phyloP scores from a whole-genome alignment of 805 yeast genomes.

The Candida nitratophila region DNA sequence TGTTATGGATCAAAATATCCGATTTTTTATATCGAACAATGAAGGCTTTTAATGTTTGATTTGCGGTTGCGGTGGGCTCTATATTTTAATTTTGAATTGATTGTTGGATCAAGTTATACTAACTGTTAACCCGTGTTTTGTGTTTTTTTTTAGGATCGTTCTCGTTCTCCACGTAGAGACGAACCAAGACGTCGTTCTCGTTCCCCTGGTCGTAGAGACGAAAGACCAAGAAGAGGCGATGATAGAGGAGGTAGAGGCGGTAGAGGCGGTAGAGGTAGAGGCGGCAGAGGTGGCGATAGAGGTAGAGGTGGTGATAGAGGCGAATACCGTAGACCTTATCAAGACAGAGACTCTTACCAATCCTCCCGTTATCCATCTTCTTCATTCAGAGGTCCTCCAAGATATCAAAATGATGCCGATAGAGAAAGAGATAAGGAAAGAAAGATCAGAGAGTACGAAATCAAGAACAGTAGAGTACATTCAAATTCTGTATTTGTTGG shows the following conservation, averaged over 20 bases:
- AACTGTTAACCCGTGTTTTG: not conserved
- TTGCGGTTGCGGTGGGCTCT: too few relatives aligned
- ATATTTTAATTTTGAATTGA: not conserved
- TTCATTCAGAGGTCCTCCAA: conserved; percentile 13
- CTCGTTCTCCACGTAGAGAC: conserved; percentile 24
- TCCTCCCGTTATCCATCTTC: conserved; percentile 11
- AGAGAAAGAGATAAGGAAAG: conserved; percentile 20
- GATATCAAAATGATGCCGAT: conserved; percentile 12
- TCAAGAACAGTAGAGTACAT: conserved; percentile 49
- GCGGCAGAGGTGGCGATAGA: conserved; percentile 10
- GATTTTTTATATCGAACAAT: too few relatives aligned
- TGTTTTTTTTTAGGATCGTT: conserved; percentile 19
- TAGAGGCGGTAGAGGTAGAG: conserved; percentile 5
- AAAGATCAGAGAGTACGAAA: conserved; percentile 24
- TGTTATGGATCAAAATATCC: too few relatives aligned
- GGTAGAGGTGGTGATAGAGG: conserved; percentile 9
- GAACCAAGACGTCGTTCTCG: conserved; percentile 21
- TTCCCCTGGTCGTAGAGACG: conserved; percentile 18
- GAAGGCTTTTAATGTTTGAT: too few relatives aligned
- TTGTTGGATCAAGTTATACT: not conserved
- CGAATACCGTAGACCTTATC: conserved; percentile 21
- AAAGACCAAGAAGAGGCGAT: conserved; percentile 6
- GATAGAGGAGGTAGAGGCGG: conserved; percentile 19
- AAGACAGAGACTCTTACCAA: conserved; percentile 18
- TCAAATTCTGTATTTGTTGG: conserved; percentile 68